Evolutionary conservation across 257 asterid genomes (phyloP), one percentile per base, ranked within the genome.

Genomic region (Lavandula angustifolia): DNA sequence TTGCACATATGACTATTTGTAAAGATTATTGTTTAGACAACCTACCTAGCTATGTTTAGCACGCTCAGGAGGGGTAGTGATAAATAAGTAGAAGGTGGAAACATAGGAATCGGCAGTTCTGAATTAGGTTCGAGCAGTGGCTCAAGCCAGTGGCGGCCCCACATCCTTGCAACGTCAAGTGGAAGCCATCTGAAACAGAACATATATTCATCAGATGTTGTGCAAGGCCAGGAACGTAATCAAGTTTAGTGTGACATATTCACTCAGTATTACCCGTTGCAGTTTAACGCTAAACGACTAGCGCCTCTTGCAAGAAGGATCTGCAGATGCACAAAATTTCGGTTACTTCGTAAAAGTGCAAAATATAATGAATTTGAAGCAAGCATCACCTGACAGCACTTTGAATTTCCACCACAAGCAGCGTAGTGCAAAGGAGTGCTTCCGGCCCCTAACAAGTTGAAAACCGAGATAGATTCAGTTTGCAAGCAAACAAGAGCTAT

Each of bases 131-230:
- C 74, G 55, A 94, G 81, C 66, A 87, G 72, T 6, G 95, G 84
- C 79, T 94, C 97, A 34, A 94, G 98, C 98, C 98, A 90, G 80
- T 90, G 95, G 48, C 98, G 96, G 7, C 95, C 96, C 99, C 99
- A 90, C 91, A 83, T 87, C 76, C 95, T 85, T 16, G 96, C 96
- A 72, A 94, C 96, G 56, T 94, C 98, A 18, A 86, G 78, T 13
- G 99, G 99, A 49, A 90, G 89, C 98, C 97, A 94, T 75, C 99
- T 94, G 92, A 67, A 84, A 80, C 52, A 78, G 69, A 6, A n/a
- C 56, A 75, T 13, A 54, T 10, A 11, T 50, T 51, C 50, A 22
- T 63, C 50, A 66, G 14, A 60, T 40, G 33, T 56, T 4, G 54
- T 52, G 38, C 37, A 53, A 5, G 12, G n/a, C 52, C 49, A 55